These are phyloP conservation scores for Blastobotrys attinorum DNA, from an alignment of 805 yeast genomes.

Conservation along the genomic window DNA sequence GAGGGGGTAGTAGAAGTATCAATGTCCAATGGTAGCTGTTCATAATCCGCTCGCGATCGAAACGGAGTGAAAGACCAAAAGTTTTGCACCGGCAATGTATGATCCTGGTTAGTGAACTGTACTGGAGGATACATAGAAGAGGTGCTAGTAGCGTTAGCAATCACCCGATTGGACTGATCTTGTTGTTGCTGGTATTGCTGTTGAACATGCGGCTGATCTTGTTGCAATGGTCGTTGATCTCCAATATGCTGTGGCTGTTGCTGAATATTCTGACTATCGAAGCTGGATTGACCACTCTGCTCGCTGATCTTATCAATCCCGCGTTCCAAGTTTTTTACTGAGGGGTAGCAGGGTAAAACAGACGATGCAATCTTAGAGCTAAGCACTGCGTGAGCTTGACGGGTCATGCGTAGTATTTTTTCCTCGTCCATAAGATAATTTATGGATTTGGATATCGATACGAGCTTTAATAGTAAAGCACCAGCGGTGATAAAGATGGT, in stretches of 20 bases:
- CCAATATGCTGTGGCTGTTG: too few species aligned
- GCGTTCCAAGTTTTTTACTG: slow-evolving; percentile 12
- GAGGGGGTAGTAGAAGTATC: not conserved
- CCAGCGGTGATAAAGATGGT: slow-evolving; percentile 20
- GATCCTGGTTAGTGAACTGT: too few species aligned
- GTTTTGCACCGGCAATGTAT: not conserved
- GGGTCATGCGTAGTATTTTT: slow-evolving; percentile 5
- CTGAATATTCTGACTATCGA: too few species aligned
- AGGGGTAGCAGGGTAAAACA: slow-evolving; percentile 13
- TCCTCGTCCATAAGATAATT: slow-evolving; percentile 7
- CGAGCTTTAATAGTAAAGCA: slow-evolving; percentile 16
- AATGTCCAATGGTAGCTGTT: not conserved
- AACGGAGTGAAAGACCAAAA: slow-evolving; percentile 7
- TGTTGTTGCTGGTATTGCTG: not conserved
- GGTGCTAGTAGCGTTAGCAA: not conserved
- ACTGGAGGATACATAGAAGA: too few species aligned
- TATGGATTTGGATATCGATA: slow-evolving; percentile 8
- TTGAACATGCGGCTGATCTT: not conserved
- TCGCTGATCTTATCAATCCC: slow-evolving; percentile 11
- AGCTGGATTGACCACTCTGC: too few species aligned
- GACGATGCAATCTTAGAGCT: slow-evolving; percentile 4
- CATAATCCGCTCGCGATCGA: not conserved
- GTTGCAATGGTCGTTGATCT: not conserved
- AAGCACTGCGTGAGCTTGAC: slow-evolving; percentile 7
- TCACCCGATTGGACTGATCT: not conserved